Base-by-base conservation (phyloP, 139 green algal genomes). In the Nannochloris sp. region DNA sequence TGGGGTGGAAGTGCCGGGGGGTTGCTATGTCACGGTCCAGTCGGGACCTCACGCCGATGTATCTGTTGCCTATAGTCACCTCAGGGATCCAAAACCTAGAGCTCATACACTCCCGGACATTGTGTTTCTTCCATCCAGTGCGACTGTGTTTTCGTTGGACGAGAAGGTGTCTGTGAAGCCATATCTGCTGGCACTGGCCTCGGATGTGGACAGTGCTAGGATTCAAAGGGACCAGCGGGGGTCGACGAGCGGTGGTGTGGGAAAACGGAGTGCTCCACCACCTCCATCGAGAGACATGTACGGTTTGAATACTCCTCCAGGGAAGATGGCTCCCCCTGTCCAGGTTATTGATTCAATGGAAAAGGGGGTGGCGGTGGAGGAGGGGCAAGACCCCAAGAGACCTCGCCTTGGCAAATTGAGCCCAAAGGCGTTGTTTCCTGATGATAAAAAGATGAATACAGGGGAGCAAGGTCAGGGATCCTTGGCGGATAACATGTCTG, bases 21-120 rank as follows among this genome's bases (percentile, higher is more conserved):
- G 69, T 37, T 68, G 50, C 31, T 71, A 61, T 20, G 63, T 76
- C 9, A 76, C 69, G 2, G 64, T 76, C 2, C 62, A 76, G 57
- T 68, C 63, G 5, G 69, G 69, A n/a, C 69, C 69, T 2, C 33
- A 67, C 33, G 37, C 6, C 40, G n/a, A 40, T 33, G 66, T 25
- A n/a, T 11, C 16, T 12, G 13, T 12, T 17, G 48, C 36, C 23
- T 66, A 55, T 17, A 66, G 20, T 28, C 13, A 30, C 16, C 56
- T 55, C 5, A 61, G 8, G 30, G 30, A 43, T 20, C 56, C 56
- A 61, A 61, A 45, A 9, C 56, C 56, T 8, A 45, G 16, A 63
- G 63, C 69, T 3, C 51, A 68, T 29, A 51, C 68, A 13, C 53
- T 68, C 3, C 69, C 69, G 10, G 69, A 76, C 45, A 72, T 76